Conservation (phyloP, 73 alveolate genomes). For the Paramecium primaurelia region DNA sequence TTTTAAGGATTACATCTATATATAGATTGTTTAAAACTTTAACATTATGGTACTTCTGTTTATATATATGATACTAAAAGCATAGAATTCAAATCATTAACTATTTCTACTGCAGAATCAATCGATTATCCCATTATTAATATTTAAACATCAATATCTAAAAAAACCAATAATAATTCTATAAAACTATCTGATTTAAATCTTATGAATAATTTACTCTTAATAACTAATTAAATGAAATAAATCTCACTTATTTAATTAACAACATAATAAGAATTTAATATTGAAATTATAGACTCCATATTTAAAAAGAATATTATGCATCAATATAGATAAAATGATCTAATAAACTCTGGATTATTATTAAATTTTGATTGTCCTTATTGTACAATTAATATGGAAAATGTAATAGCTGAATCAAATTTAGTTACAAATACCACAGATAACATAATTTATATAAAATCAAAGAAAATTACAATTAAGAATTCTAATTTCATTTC, state of each 20-base stretch:
- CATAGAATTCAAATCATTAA: background rate
- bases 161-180: background rate
- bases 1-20: background rate
- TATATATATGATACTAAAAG: background rate
- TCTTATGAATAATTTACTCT: background rate
- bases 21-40: background rate
- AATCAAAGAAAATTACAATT: background rate
- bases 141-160: background rate
- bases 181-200: background rate
- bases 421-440: background rate
- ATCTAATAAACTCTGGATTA: background rate
- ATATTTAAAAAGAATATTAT: background rate
- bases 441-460: background rate
- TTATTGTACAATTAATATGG: background rate
- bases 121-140: background rate
- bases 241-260: background rate
- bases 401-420: background rate
- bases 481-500: background rate
- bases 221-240: background rate
- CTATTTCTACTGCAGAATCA: background rate
- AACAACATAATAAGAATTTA: background rate
- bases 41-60: background rate
- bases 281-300: background rate
- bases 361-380: background rate
- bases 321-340: background rate